Evolutionary conservation across 805 yeast genomes (phyloP).

Genomic region (Myxozyma neotropica): DNA sequence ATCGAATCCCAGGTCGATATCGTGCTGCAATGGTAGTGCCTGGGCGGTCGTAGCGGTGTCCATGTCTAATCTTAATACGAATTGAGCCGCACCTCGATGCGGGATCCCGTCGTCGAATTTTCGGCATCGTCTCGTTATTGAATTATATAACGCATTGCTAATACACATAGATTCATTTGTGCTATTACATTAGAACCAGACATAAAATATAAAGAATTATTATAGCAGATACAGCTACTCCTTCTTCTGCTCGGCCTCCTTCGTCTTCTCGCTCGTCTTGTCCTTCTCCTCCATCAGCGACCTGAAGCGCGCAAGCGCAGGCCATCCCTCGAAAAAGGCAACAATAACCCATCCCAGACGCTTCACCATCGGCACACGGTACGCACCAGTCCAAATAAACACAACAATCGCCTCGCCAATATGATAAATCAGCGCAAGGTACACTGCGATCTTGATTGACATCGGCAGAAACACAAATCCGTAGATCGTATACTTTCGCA

Average conservation of each 20-base stretch:
- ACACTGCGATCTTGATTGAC: slow-evolving; percentile 20
- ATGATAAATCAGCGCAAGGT: slow-evolving; percentile 25
- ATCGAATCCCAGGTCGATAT: no score
- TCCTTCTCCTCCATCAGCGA: slow-evolving; percentile 33
- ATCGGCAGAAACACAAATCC: slow-evolving; percentile 11
- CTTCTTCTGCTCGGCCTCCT: slow-evolving; percentile 21
- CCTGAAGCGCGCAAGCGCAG: slow-evolving; percentile 31
- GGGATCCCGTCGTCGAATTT: no score
- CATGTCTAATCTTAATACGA: no score
- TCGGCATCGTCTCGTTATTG: no score
- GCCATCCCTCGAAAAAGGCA: slow-evolving; percentile 34
- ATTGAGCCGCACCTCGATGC: no score
- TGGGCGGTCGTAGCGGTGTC: no score
- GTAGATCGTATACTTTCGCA: slow-evolving; percentile 14
- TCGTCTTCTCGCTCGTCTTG: slow-evolving; percentile 26
- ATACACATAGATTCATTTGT: no score
- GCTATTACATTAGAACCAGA: no score
- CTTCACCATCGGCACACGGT: slow-evolving; percentile 32
- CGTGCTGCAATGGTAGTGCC: no score
- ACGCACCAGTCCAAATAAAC: slow-evolving; percentile 33
- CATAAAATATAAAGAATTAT: not conserved
- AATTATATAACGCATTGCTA: no score
- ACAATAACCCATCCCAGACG: slow-evolving; percentile 30
- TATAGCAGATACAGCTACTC: slow-evolving; percentile 4
- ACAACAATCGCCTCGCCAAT: slow-evolving; percentile 25